Evolutionary conservation across 768 basidiomycete genomes (phyloP).

Genomic region (Agrocybe chaxingu): DNA sequence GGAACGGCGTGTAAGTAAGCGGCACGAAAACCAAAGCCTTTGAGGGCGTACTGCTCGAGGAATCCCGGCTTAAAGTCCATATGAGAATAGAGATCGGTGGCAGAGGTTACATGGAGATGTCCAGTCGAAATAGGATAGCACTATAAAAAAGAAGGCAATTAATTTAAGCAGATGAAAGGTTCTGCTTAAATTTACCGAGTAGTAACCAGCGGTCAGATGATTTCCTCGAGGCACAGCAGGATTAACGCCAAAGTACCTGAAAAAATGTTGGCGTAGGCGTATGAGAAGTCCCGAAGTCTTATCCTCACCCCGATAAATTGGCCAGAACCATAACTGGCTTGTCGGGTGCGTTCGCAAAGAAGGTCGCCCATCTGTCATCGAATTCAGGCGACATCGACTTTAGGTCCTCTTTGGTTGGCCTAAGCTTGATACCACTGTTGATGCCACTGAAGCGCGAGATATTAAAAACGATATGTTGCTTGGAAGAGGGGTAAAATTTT

Average conservation of each 20-base stretch:
- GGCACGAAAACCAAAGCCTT: not conserved
- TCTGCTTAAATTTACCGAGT: slow-evolving; percentile 23
- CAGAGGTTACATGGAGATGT: slow-evolving; percentile 34
- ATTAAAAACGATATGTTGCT: slow-evolving; percentile 6
- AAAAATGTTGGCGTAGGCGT: not conserved
- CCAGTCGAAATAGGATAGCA: slow-evolving; percentile 35
- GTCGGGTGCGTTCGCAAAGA: slow-evolving; percentile 49
- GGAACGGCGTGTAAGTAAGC: not conserved
- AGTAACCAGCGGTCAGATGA: slow-evolving; percentile 24
- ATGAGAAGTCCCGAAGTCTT: not conserved
- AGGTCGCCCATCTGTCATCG: slow-evolving; percentile 42
- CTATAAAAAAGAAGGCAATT: slow-evolving; percentile 9
- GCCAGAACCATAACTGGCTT: slow-evolving; percentile 51
- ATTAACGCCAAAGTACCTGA: slow-evolving; percentile 17
- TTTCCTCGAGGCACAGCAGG: slow-evolving; percentile 16
- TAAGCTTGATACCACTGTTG: slow-evolving; percentile 55
- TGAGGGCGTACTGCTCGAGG: slow-evolving; percentile 28
- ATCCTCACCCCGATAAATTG: slow-evolving; percentile 34
- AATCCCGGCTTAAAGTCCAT: slow-evolving; percentile 23
- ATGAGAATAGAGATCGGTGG: slow-evolving; percentile 23
- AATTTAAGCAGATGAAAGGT: not conserved
- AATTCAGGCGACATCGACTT: slow-evolving; percentile 49
- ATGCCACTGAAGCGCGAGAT: slow-evolving; percentile 34
- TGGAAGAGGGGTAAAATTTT: slow-evolving; percentile 3
- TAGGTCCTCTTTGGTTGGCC: slow-evolving; percentile 49